Conservation (phyloP, 257 asterid species). For the Penstemon newberryi region DNA sequence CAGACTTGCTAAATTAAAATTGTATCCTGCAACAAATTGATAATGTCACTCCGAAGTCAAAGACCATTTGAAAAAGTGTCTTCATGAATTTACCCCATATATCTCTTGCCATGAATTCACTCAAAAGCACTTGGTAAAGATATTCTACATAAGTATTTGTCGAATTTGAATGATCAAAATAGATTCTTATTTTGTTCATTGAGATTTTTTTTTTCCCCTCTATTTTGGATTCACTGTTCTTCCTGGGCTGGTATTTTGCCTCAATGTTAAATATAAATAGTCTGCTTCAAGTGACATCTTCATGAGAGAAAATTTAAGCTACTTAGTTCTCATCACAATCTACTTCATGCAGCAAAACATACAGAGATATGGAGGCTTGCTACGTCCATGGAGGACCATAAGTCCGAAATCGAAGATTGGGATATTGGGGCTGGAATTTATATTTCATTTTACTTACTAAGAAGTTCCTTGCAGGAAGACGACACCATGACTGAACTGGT, state of each 20-base stretch:
- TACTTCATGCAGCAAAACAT: conserved; percentile 63
- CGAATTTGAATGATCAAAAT: no score
- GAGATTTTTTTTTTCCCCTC: no score
- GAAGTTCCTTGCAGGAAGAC: conserved; percentile 68
- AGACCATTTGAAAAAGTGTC: no score
- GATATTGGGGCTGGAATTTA: conserved; percentile 95
- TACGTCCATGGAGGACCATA: conserved; percentile 75
- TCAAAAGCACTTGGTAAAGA: no score
- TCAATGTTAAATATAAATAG: neutral
- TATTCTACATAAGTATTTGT: no score
- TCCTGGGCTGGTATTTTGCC: neutral
- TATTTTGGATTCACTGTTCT: neutral
- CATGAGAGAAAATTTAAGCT: conserved; percentile 6
- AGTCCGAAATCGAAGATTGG: conserved; percentile 91
- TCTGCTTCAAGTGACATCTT: neutral
- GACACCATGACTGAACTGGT: conserved; percentile 63
- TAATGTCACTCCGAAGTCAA: no score
- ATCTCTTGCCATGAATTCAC: no score
- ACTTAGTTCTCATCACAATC: conserved; percentile 24
- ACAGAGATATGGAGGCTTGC: conserved; percentile 78
- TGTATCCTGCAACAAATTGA: neutral
- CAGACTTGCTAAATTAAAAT: neutral
- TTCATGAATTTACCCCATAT: no score
- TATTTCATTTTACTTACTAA: conserved; percentile 64
- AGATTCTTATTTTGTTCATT: neutral